Base-by-base conservation (phyloP, 2,329 filamentous ascomycete genomes). In the Didymella segeticola region DNA sequence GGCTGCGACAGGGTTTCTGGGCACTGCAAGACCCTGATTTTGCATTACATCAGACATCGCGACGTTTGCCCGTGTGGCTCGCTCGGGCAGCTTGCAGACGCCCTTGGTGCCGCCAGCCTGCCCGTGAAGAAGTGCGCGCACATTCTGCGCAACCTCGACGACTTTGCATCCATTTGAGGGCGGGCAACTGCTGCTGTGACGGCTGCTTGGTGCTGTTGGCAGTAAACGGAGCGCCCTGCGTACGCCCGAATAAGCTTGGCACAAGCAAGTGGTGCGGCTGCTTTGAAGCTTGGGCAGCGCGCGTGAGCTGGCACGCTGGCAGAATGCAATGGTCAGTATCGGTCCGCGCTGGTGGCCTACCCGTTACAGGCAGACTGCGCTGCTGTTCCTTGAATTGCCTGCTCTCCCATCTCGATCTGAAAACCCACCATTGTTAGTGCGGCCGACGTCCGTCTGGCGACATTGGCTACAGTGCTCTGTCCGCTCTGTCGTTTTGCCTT, bases 1-100 rank as follows among this genome's bases (percentile, higher is more conserved):
- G 53, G 53, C 46, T 55, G 43, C 41, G 39, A 45, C 56, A 48
- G 52, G 56, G 45, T 43, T 53, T 19, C 17, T 23, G 14, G 17
- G 38, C 31, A 58, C 42, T 50, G 50, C 22, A 38, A 54, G 63
- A 64, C 62, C 63, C 63, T 66, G 63, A 66, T 57, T 41, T 26
- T 52, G 53, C 36, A 60, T 62, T 60, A 62, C 62, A 63, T 63
- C 60, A 62, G 58, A 50, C 57, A 56, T 52, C 20, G 51, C 58
- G 46, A 63, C 58, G 53, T 53, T 58, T n/a, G 31, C 36, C 38
- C 30, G 38, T 38, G 45, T 47, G 34, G 33, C 41, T 42, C 29
- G 20, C 29, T 50, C 53, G 34, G 34, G 49, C 52, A 29, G 29
- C 41, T 30, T 38, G 38, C 48, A 52, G 38, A 31, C 30, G 23